Percentiles rank a stretch among this genome's conserved stretches.
These are phyloP conservation scores for Globisporangium middletonii DNA, from an alignment of 352 stramenopile species.

Conservation along the genomic window DNA sequence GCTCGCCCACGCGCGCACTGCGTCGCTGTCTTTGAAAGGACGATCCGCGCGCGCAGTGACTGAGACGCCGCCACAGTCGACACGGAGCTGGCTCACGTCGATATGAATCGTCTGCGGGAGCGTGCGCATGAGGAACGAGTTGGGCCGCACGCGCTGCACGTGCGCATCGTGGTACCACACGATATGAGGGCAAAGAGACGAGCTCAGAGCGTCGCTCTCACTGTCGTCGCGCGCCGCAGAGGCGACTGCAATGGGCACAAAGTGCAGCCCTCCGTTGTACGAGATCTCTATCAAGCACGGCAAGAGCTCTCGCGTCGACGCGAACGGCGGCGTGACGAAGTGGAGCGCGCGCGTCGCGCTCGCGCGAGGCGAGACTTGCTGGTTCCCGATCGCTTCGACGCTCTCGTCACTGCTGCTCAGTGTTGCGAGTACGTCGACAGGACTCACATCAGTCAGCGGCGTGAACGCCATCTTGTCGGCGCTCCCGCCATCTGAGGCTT, in stretches of 20 bases:
- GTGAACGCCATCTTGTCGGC: background rate
- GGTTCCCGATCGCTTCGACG: background rate
- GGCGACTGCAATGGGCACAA: slow-evolving; percentile 25
- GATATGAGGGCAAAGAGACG: slow-evolving; percentile 22
- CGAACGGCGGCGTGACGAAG: slow-evolving; percentile 24
- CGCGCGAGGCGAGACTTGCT: slow-evolving; percentile 1
- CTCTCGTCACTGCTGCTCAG: background rate
- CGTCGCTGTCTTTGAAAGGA: slow-evolving; percentile 4
- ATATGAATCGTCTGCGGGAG: slow-evolving; percentile 36
- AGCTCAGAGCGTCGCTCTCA: background rate
- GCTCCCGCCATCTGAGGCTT: background rate
- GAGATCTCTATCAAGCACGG: slow-evolving; percentile 47
- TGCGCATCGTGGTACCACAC: slow-evolving; percentile 41
- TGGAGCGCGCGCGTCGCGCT: slow-evolving; percentile 9
- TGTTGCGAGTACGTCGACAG: background rate
- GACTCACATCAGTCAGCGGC: background rate
- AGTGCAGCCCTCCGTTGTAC: slow-evolving; percentile 45
- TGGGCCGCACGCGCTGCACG: slow-evolving; percentile 33
- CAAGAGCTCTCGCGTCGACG: slow-evolving; percentile 12
- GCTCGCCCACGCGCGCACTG: slow-evolving; percentile 8
- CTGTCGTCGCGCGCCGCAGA: slow-evolving; percentile 1
- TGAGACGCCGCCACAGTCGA: slow-evolving; percentile 7
- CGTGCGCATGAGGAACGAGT: slow-evolving; percentile 39
- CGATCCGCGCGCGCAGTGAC: slow-evolving; percentile 10
- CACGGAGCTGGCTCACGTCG: slow-evolving; percentile 26